Evolutionary conservation across 208 protist species (phyloP), one percentile per base, ranked within the genome.

Genomic region (Trypanosoma boissoni): DNA sequence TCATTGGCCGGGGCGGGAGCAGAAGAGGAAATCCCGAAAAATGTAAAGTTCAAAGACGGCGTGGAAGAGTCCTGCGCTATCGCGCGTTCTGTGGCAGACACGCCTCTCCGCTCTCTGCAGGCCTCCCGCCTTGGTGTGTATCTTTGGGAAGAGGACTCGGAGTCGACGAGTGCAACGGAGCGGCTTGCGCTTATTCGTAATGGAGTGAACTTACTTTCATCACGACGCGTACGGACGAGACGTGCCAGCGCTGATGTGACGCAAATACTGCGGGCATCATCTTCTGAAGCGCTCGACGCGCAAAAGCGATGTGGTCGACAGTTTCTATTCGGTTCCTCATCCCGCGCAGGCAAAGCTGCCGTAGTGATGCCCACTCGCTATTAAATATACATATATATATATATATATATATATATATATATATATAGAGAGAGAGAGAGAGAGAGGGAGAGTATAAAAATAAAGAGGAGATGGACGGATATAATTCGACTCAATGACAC

Each of bases 161-260:
- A 28, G 26, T 51, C 8, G 12, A n/a, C 28, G 32, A 10, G 28
- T 32, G 8, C 23, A 52, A 52, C 46, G 32, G 46, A 34, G 16
- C 18, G 26, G 1, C 7, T 20, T 52, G 28, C 18, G 4, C 1
- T 52, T 52, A 7, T 29, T 18, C 46, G 16, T 34, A 7, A 52
- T 32, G 26, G 46, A n/a, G 46, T 52, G 16, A 31, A 52, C 1
- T 3, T 18, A 31, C 28, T 52, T n/a, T 52, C 46, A 7, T n/a
- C 24, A n/a, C 18, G 46, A 26, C 1, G 46, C 3, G 46, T 26
- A 21, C 46, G 32, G 26, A 16, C 32, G 18, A 52, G 32, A 32
- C 46, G 46, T 52, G 46, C 46, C 14, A 52, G 32, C 20, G 18
- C 26, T 14, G 46, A 52, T 52, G 23, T 52, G 4, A 52, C 20